Conservation (phyloP, 352 stramenopile genomes). For the Pythium diclinum region DNA sequence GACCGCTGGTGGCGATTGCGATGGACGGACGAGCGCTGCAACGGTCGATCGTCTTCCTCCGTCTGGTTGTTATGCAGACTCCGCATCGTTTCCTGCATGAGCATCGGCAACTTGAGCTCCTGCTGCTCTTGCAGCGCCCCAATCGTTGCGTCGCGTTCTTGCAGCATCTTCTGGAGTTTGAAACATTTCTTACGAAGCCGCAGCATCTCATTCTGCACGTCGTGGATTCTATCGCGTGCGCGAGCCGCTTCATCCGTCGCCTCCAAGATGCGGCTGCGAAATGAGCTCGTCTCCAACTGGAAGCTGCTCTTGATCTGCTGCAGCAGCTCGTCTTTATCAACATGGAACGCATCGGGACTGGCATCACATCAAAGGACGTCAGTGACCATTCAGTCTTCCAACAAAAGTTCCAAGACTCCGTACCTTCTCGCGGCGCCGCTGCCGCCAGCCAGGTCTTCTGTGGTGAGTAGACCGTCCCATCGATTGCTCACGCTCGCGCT, state of each 20-base stretch:
- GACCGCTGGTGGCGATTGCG: slow-evolving; percentile 19
- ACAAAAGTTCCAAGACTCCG: not conserved
- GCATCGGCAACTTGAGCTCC: slow-evolving; percentile 43
- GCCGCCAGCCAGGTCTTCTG: slow-evolving; percentile 4
- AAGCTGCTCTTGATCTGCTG: slow-evolving; percentile 61
- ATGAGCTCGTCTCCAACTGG: slow-evolving; percentile 48
- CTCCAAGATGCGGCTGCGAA: slow-evolving; percentile 38
- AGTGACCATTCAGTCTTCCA: not conserved
- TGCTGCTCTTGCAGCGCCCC: slow-evolving; percentile 49
- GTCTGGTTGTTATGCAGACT: slow-evolving; percentile 38
- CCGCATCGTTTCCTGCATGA: slow-evolving; percentile 66
- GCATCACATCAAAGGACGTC: not conserved
- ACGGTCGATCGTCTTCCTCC: slow-evolving; percentile 18
- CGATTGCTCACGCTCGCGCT: slow-evolving; percentile 3
- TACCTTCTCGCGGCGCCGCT: slow-evolving; percentile 7
- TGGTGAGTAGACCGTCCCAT: slow-evolving; percentile 20
- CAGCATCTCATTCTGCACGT: slow-evolving; percentile 44
- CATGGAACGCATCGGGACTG: not conserved
- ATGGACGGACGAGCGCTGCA: slow-evolving; percentile 12
- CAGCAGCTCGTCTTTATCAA: slow-evolving; percentile 27
- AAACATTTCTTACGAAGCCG: slow-evolving; percentile 47
- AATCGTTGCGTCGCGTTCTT: slow-evolving; percentile 58
- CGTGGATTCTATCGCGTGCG: slow-evolving; percentile 30
- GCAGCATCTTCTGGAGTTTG: slow-evolving; percentile 54
- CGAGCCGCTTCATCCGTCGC: slow-evolving; percentile 27